phyloP scores from a whole-genome alignment of 1,284 basidiomycete species.

The Mycosarcoma maydis region DNA sequence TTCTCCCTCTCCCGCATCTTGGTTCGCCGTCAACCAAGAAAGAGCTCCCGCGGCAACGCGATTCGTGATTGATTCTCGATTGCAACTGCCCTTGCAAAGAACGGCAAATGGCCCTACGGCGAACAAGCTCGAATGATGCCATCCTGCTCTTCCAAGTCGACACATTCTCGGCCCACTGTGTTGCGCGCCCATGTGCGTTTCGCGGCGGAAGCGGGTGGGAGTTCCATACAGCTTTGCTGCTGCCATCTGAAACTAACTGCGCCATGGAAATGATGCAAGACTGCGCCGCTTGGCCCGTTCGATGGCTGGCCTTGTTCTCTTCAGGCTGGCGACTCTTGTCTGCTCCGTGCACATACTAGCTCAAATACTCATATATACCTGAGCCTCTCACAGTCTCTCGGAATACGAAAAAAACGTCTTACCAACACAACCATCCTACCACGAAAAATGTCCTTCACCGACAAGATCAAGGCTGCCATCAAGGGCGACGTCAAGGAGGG shows the following conservation, averaged over 20 bases:
- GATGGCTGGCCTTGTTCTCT: constrained; percentile 3
- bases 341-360: too few species aligned
- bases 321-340: too few species aligned
- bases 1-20: too few species aligned
- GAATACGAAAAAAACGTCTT: background rate
- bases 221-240: background rate
- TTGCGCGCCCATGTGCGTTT: background rate
- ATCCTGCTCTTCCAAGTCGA: background rate
- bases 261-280: constrained; percentile 2
- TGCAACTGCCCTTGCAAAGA: too few species aligned
- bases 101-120: too few species aligned
- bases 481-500: constrained; percentile 54
- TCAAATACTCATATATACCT: constrained; percentile 20
- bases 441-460: constrained; percentile 39
- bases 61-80: too few species aligned
- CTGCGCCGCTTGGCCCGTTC: too few species aligned
- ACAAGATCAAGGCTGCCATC: constrained; percentile 52
- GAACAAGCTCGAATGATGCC: constrained; percentile 20
- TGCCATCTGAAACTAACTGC: background rate
- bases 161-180: too few species aligned
- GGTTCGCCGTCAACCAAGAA: too few species aligned
- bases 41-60: too few species aligned
- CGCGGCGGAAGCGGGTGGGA: background rate
- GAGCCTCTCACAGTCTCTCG: background rate
- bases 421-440: background rate